Percentiles rank a stretch among this genome's conserved stretches.
Evolutionary conservation across 371 early-diverging fungal species (phyloP).

Genomic region (Mucor lusitanicus): DNA sequence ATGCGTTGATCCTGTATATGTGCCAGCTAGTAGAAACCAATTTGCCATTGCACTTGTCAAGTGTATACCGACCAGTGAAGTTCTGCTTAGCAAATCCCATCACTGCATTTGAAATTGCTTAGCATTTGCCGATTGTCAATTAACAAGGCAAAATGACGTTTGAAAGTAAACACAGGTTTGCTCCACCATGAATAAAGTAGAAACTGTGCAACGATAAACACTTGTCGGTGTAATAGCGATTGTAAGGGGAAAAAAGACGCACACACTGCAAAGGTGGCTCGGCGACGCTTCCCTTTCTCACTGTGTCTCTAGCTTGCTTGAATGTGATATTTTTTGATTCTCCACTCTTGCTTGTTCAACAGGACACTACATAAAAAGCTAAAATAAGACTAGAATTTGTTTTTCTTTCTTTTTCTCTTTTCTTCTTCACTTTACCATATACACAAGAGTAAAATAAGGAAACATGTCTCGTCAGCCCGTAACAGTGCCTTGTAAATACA

Average conservation of each 20-base stretch:
- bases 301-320: background rate
- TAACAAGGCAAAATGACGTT: background rate
- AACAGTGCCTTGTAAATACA: constrained; percentile 71
- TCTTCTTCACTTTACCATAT: background rate
- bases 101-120: background rate
- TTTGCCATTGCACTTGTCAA: background rate
- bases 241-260: background rate
- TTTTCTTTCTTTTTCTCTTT: background rate
- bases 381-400: background rate
- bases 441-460: background rate
- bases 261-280: background rate
- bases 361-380: background rate
- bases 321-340: background rate
- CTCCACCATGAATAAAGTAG: background rate
- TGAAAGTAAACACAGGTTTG: background rate
- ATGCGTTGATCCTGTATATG: background rate
- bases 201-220: background rate
- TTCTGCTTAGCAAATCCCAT: background rate
- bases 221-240: background rate
- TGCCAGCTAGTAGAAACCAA: background rate
- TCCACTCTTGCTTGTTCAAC: background rate
- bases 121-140: background rate
- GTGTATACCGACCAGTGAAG: too few relatives aligned
- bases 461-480: constrained; percentile 24
- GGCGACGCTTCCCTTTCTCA: background rate